Conservation (phyloP, 139 green algal species). For the Coelastrella sp. region DNA sequence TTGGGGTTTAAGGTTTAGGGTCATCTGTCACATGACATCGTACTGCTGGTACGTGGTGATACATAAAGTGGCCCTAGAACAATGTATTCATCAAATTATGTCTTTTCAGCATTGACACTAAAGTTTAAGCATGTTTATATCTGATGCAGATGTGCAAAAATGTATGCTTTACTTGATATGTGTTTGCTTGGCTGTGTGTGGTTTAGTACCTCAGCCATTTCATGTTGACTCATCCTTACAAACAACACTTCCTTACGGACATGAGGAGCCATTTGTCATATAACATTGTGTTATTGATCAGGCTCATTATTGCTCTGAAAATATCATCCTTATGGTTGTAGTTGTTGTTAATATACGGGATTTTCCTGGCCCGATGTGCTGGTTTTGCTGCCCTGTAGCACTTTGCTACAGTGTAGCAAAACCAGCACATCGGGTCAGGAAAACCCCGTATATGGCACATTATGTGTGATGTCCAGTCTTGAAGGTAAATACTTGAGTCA, state of each 20-base stretch:
- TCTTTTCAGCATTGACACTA: not conserved
- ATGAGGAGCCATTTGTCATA: not conserved
- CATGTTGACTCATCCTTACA: not conserved
- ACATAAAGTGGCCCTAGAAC: not conserved
- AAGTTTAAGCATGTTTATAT: too few relatives aligned
- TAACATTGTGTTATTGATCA: not conserved
- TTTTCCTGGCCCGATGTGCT: too few relatives aligned
- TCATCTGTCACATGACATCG: slow-evolving; percentile 73
- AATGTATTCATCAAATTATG: not conserved
- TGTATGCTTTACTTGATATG: not conserved
- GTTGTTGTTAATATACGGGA: too few relatives aligned
- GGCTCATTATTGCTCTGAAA: too few relatives aligned
- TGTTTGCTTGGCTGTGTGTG: not conserved
- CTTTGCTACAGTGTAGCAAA: too few relatives aligned
- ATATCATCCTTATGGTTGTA: too few relatives aligned
- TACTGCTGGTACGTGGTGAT: slow-evolving; percentile 63
- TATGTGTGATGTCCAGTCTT: not conserved
- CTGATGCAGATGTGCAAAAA: too few relatives aligned
- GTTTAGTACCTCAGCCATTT: slow-evolving; percentile 45
- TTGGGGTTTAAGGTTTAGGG: too few relatives aligned
- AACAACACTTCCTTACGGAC: not conserved
- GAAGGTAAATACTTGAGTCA: too few relatives aligned
- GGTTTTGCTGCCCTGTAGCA: too few relatives aligned
- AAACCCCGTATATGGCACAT: too few relatives aligned
- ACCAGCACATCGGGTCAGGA: too few relatives aligned